A percentile compares a stretch with the other conserved stretches of the same genome.
Evolutionary conservation across 2,329 filamentous ascomycete genomes (phyloP).

Genomic region (Trichoderma hamatum): DNA sequence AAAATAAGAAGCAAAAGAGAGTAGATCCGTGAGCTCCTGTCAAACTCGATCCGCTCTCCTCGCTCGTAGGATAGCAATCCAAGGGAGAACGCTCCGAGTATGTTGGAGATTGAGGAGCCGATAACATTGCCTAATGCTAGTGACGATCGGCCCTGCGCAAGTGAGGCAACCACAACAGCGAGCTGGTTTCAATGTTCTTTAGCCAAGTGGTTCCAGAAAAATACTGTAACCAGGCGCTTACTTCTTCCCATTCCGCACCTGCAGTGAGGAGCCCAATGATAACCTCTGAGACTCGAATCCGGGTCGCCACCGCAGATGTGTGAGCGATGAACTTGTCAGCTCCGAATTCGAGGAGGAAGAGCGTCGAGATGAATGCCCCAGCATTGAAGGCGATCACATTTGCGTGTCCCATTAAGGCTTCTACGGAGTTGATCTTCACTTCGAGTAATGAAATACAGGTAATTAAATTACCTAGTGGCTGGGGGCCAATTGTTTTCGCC

Average conservation of each 20-base stretch:
- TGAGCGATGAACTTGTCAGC: constrained; percentile 13
- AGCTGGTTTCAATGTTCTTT: no score
- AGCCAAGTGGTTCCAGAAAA: no score
- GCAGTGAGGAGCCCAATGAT: constrained; percentile 56
- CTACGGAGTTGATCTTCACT: no score
- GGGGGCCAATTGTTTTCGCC: no score
- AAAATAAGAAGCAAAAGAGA: constrained; percentile 32
- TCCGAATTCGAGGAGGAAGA: neutral
- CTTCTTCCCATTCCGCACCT: constrained; percentile 60
- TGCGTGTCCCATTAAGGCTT: neutral
- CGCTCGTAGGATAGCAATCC: constrained; percentile 48
- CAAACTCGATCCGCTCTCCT: constrained; percentile 41
- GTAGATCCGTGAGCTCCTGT: constrained; percentile 53
- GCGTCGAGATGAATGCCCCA: neutral
- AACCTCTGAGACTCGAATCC: constrained; percentile 48
- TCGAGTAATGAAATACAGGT: no score
- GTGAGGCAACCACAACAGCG: constrained; percentile 51
- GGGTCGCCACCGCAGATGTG: neutral
- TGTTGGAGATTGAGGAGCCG: constrained; percentile 58
- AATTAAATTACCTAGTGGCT: no score
- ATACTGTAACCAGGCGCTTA: no score
- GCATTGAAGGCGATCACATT: neutral
- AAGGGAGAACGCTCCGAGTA: constrained; percentile 58
- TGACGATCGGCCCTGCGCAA: constrained; percentile 49
- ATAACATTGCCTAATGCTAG: constrained; percentile 58